Percentiles rank a stretch among this genome's conserved stretches.
Evolutionary conservation across 139 green algal genomes (phyloP).

Genomic region (Chlamydomonas sp.): DNA sequence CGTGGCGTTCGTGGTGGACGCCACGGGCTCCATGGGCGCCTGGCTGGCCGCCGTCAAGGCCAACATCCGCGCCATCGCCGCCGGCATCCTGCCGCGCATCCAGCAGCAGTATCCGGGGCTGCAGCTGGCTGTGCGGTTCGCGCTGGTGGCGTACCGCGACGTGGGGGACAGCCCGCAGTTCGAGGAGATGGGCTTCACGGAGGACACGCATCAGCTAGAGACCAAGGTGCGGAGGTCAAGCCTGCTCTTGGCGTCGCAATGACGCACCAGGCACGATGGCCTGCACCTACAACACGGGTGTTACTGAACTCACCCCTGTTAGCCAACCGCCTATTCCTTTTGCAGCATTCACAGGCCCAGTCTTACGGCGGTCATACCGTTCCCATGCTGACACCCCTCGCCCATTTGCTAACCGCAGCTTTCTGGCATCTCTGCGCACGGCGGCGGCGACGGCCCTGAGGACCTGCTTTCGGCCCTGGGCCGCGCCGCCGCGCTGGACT

Average conservation of each 20-base stretch:
- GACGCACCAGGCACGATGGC: background rate
- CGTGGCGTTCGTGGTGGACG: slow-evolving; percentile 51
- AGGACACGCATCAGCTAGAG: slow-evolving; percentile 28
- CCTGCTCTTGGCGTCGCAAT: background rate
- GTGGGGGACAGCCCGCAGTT: slow-evolving; percentile 47
- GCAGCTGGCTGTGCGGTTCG: slow-evolving; percentile 37
- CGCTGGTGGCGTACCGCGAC: slow-evolving; percentile 56
- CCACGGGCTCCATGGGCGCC: slow-evolving; percentile 48
- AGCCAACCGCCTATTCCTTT: too few relatives aligned
- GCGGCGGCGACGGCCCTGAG: slow-evolving; percentile 52
- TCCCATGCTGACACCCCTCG: too few relatives aligned
- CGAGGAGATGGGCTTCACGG: slow-evolving; percentile 39
- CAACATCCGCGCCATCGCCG: slow-evolving; percentile 46
- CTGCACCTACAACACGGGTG: too few relatives aligned
- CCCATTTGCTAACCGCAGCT: background rate
- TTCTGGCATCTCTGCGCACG: slow-evolving; percentile 8
- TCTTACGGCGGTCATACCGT: too few relatives aligned
- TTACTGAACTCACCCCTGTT: too few relatives aligned
- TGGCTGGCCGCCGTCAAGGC: slow-evolving; percentile 55
- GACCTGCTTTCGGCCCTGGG: slow-evolving; percentile 48
- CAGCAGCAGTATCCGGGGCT: slow-evolving; percentile 45
- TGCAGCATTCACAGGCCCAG: too few relatives aligned
- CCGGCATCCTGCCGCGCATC: slow-evolving; percentile 45
- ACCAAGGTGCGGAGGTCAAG: slow-evolving; percentile 19
- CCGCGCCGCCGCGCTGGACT: slow-evolving; percentile 39